Evolutionary conservation across 495 filamentous ascomycete species (phyloP), one percentile per base, ranked within the genome.

Genomic region (Collariella sp.): DNA sequence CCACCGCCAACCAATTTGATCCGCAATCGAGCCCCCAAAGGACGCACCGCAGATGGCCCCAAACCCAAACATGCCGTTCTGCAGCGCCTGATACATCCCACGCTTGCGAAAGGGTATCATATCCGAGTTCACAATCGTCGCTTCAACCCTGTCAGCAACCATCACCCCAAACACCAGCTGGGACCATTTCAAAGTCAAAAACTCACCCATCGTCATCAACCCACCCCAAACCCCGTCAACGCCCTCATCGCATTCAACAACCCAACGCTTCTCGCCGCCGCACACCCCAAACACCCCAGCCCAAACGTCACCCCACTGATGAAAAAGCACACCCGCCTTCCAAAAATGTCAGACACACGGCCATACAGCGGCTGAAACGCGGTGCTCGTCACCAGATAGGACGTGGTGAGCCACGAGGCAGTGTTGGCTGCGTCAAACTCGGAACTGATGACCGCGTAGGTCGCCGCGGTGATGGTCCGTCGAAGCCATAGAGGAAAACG

Each of bases 321-420:
- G 46, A 77, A 74, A 62, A 77, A 77, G 52, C 74, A 77, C 12
- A 68, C 63, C 0, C 76, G 67, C 0, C 79, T 73, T 1, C 81
- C 81, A 35, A 79, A 79, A 15, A 80, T 72, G 51, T 81, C 70
- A 3, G 76, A 74, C 5, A 79, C 61, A 1, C 76, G 71, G 1
- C 71, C 70, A 33, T 72, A 73, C 31, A 73, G 54, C 13, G 71
- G 71, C 45, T 76, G 75, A 49, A 85, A 87, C 50, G 83, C 81
- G 11, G 83, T 86, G 61, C 85, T 86, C 2, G 83, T 83, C 49
- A 90, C 83, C 18, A 89, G 68, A 22, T 84, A 84, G 3, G 85
- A 86, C 0, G 84, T 89, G n/a, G 84, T 87, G 5, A 85, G 79
- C 86, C 86, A 91, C 6, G 68, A 76, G 1, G 75, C 69, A 7